These are phyloP conservation scores for Colletotrichum simmondsii DNA, from an alignment of 2,329 filamentous ascomycete species.

Conservation along the genomic window DNA sequence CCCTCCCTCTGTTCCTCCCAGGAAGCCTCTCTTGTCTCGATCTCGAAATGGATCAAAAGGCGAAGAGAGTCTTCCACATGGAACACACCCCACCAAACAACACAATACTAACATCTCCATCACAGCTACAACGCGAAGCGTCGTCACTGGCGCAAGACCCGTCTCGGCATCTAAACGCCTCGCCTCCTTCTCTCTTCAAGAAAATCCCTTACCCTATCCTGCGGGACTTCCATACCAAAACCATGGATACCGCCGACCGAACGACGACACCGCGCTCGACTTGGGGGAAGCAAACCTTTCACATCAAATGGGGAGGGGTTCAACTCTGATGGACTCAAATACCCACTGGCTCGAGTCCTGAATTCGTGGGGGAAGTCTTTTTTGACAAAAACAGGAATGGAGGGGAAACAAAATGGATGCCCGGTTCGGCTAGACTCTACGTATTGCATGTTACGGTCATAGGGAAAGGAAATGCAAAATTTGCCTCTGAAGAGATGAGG, in stretches of 20 bases:
- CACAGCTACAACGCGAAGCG: conserved; percentile 99
- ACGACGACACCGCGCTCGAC: conserved; percentile 32
- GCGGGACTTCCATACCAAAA: conserved; percentile 37
- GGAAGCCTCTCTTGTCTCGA: not conserved
- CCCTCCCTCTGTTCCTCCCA: not conserved
- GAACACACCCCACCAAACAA: not conserved
- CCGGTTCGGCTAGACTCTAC: conserved; percentile 37
- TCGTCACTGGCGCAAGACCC: conserved; percentile 99
- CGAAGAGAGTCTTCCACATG: not conserved
- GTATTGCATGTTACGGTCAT: conserved; percentile 59
- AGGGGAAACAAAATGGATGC: conserved; percentile 38
- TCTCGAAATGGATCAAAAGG: not conserved
- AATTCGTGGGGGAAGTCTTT: conserved; percentile 39
- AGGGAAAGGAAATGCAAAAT: conserved; percentile 57
- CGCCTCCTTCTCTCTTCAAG: conserved; percentile 50
- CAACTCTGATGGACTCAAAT: conserved; percentile 25
- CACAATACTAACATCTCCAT: not conserved
- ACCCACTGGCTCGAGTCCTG: conserved; percentile 30
- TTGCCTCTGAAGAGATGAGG: conserved; percentile 33
- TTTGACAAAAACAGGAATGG: conserved; percentile 27
- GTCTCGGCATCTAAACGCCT: conserved; percentile 93
- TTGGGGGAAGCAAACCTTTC: conserved; percentile 16
- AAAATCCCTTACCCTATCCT: conserved; percentile 37
- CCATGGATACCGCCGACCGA: conserved; percentile 30
- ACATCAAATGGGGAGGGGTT: conserved; percentile 22